Evolutionary conservation across 805 yeast species (phyloP).

Genomic region (Wickerhamiella nectarea): DNA sequence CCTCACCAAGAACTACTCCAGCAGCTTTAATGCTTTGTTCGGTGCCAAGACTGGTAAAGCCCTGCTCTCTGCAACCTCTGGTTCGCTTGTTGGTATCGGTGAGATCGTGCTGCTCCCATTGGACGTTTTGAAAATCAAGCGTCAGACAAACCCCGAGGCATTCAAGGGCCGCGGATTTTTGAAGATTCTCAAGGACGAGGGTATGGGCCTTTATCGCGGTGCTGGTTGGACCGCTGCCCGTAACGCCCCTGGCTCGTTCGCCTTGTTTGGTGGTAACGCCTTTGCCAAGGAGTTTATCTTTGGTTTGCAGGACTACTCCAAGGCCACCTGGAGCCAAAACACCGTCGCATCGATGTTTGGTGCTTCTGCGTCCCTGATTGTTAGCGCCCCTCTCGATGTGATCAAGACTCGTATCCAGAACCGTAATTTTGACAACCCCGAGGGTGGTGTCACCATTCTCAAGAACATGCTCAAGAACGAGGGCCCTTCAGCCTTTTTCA

Average conservation of each 20-base stretch:
- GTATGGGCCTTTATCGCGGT: conserved; percentile 86
- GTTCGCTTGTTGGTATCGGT: conserved; percentile 93
- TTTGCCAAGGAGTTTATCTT: conserved; percentile 94
- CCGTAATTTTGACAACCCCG: conserved; percentile 88
- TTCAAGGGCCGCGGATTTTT: conserved; percentile 95
- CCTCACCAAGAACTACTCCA: conserved; percentile 58
- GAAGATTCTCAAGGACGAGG: conserved; percentile 78
- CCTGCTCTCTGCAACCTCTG: conserved; percentile 92
- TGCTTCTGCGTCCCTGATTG: conserved; percentile 92
- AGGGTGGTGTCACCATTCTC: conserved; percentile 81
- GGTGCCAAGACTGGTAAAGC: conserved; percentile 97
- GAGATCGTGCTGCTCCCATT: conserved; percentile 90
- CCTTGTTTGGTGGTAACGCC: conserved; percentile 96
- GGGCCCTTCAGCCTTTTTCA: conserved; percentile 82
- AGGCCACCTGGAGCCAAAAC: conserved; percentile 92
- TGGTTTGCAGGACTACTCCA: conserved; percentile 70
- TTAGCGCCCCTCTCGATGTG: conserved; percentile 93
- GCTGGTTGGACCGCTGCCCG: conserved; percentile 99
- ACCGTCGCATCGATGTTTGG: conserved; percentile 90
- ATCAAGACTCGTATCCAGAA: conserved; percentile 98
- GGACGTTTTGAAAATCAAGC: conserved; percentile 92
- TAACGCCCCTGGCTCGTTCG: conserved; percentile 98
- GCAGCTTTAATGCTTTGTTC: conserved; percentile 56
- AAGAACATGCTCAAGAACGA: conserved; percentile 88
- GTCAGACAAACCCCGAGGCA: conserved; percentile 99